Percentiles rank a stretch among this genome's conserved stretches.
Conservation (phyloP, 371 early-diverging fungal genomes). For the Mucor lusitanicus region DNA sequence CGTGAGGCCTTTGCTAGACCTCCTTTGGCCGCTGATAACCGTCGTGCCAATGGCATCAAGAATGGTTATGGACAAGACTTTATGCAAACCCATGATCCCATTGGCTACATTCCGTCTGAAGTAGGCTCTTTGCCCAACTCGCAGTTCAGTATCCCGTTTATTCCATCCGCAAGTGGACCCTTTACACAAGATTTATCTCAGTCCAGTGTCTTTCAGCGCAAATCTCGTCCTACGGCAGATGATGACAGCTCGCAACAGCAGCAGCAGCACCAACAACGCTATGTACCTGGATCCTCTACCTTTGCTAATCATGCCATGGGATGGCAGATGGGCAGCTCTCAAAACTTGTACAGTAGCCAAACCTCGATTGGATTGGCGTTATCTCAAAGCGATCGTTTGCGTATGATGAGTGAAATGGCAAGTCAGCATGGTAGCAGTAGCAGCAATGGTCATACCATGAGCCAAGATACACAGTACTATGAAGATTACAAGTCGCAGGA, state of each 20-base stretch:
- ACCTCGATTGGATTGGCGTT: conserved; percentile 55
- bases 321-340: conserved; percentile 35
- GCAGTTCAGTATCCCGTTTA: conserved; percentile 65
- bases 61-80: conserved; percentile 54
- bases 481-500: conserved; percentile 69
- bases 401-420: conserved; percentile 56
- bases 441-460: conserved; percentile 32
- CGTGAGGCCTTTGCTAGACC: conserved; percentile 67
- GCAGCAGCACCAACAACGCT: conserved; percentile 19
- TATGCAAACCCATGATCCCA: conserved; percentile 60
- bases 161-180: conserved; percentile 66
- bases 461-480: conserved; percentile 55
- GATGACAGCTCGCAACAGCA: conserved; percentile 16
- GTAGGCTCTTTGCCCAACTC: conserved; percentile 55
- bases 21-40: conserved; percentile 57
- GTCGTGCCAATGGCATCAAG: conserved; percentile 42
- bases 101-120: conserved; percentile 63
- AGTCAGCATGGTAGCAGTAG: conserved; percentile 31
- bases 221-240: conserved; percentile 27
- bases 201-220: conserved; percentile 52
- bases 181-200: conserved; percentile 73
- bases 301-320: conserved; percentile 45
- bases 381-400: conserved; percentile 69
- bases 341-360: conserved; percentile 56
- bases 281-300: conserved; percentile 42